Percentiles rank a stretch among this genome's conserved stretches.
phyloP scores from a whole-genome alignment of 139 green algal species.

The Chlamydomonas eustigma region DNA sequence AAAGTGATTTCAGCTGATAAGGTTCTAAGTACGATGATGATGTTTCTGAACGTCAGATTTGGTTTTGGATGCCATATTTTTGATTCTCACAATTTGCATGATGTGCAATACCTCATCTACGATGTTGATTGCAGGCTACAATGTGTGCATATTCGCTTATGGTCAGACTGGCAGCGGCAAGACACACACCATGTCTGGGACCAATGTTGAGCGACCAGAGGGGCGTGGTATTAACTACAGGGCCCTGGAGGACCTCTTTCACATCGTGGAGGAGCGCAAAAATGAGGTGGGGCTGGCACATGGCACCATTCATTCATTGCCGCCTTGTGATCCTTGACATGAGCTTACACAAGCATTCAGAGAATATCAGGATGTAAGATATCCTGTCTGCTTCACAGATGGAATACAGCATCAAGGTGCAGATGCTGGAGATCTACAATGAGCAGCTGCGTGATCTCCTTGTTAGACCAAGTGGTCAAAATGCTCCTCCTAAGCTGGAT shows the following conservation, averaged over 20 bases:
- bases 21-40: too few species aligned
- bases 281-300: conserved; percentile 47
- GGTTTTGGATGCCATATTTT: too few species aligned
- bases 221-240: conserved; percentile 87
- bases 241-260: conserved; percentile 86
- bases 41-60: too few species aligned
- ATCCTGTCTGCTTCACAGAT: too few species aligned
- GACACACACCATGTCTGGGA: conserved; percentile 83
- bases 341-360: too few species aligned
- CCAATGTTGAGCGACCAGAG: conserved; percentile 16
- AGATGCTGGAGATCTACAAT: conserved; percentile 98
- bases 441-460: conserved; percentile 81
- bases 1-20: too few species aligned
- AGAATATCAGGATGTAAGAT: too few species aligned
- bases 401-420: conserved; percentile 56
- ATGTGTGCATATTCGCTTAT: conserved; percentile 82
- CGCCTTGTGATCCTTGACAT: background rate
- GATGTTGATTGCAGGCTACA: conserved; percentile 70
- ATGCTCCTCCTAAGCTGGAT: background rate
- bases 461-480: background rate
- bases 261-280: conserved; percentile 50
- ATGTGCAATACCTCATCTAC: too few species aligned
- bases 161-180: conserved; percentile 80
- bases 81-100: too few species aligned
- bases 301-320: background rate